phyloP scores from a whole-genome alignment of 345 rosid genomes.

The Eutrema heterophyllum region DNA sequence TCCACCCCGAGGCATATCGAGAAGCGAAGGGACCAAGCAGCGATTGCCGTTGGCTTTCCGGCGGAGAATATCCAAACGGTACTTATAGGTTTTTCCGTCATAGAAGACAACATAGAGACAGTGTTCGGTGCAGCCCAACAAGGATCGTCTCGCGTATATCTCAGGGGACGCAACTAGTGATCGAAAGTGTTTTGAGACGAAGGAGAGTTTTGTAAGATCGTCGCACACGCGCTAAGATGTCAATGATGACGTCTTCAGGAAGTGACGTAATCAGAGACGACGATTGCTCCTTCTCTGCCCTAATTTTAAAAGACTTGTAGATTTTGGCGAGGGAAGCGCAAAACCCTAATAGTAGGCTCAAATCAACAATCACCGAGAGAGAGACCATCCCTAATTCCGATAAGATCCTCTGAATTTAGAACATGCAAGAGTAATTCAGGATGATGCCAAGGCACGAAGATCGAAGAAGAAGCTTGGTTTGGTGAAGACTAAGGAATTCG shows the following conservation, averaged over 20 bases:
- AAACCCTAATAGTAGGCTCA: background rate
- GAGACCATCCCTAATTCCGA: too few relatives aligned
- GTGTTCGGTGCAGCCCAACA: background rate
- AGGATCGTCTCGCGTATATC: background rate
- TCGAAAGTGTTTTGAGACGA: background rate
- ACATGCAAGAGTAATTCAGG: too few relatives aligned
- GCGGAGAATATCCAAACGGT: too few relatives aligned
- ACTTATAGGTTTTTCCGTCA: too few relatives aligned
- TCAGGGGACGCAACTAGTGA: background rate
- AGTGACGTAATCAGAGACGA: background rate
- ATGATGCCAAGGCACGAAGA: too few relatives aligned
- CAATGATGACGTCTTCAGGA: background rate
- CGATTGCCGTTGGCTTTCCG: background rate
- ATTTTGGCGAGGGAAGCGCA: background rate
- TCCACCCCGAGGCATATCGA: background rate
- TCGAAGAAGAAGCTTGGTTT: too few relatives aligned
- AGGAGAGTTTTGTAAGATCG: background rate
- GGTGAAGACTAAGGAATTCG: too few relatives aligned
- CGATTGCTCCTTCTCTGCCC: background rate
- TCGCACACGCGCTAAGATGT: background rate
- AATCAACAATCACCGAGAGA: too few relatives aligned
- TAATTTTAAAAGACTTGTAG: background rate
- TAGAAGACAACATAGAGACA: too few relatives aligned
- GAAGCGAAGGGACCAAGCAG: too few relatives aligned
- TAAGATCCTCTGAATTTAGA: too few relatives aligned